phyloP scores from a whole-genome alignment of 2,329 filamentous ascomycete species.

The Claviceps maximensis region DNA sequence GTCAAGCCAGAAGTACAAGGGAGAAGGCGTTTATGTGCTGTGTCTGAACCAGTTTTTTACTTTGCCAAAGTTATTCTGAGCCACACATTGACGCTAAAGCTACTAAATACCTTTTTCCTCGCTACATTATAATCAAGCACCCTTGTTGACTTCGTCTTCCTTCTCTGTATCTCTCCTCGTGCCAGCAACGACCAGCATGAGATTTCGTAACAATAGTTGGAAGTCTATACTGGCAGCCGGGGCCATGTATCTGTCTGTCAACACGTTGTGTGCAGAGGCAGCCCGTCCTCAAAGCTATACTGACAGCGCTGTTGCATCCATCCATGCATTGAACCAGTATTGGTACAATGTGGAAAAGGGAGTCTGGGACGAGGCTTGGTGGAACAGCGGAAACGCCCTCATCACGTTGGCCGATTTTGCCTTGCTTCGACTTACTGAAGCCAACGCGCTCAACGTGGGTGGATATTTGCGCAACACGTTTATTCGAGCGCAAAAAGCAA shows the following conservation, averaged over 20 bases:
- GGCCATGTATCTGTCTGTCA: not conserved
- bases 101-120: not conserved
- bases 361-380: conserved; percentile 56
- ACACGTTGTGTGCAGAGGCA: conserved; percentile 2
- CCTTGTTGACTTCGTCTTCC: not conserved
- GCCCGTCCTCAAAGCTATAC: conserved; percentile 17
- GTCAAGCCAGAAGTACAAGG: not conserved
- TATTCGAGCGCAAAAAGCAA: conserved; percentile 27
- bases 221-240: conserved; percentile 6
- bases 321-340: conserved; percentile 33
- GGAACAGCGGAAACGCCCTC: conserved; percentile 58
- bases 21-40: not conserved
- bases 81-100: not conserved
- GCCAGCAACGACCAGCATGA: not conserved
- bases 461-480: conserved; percentile 32
- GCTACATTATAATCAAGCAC: no score
- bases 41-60: not conserved
- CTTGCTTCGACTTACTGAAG: conserved; percentile 17
- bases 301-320: conserved; percentile 19
- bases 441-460: conserved; percentile 25
- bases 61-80: not conserved
- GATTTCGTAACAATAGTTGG: not conserved
- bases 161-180: not conserved
- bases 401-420: conserved; percentile 47
- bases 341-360: conserved; percentile 51